phyloP scores from a whole-genome alignment of 495 filamentous ascomycete genomes.

The Letharia columbiana region DNA sequence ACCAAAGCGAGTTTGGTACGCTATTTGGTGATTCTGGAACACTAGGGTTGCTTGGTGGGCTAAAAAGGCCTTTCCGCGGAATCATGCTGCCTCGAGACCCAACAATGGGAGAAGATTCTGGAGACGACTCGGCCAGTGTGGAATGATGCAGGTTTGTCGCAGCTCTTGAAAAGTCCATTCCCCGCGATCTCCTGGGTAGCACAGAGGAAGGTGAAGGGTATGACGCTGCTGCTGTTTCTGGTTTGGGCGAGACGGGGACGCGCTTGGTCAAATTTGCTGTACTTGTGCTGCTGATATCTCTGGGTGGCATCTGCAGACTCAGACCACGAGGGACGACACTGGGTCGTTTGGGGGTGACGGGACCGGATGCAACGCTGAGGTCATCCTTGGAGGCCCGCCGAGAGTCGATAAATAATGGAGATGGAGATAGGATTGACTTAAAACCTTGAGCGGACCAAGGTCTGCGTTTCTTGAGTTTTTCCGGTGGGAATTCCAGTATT shows the following conservation, averaged over 20 bases:
- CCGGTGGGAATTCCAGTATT: constrained; percentile 10
- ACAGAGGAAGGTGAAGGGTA: constrained; percentile 80
- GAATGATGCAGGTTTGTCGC: constrained; percentile 96
- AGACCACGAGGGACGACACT: constrained; percentile 52
- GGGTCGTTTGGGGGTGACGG: constrained; percentile 57
- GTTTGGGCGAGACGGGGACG: constrained; percentile 73
- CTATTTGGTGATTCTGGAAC: constrained; percentile 40
- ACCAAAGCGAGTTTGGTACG: constrained; percentile 36
- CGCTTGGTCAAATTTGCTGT: constrained; percentile 52
- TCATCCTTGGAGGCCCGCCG: constrained; percentile 72
- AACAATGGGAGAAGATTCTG: constrained; percentile 88
- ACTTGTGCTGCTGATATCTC: constrained; percentile 40
- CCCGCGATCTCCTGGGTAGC: constrained; percentile 75
- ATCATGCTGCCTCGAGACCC: constrained; percentile 70
- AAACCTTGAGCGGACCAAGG: constrained; percentile 45
- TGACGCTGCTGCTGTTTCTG: constrained; percentile 69
- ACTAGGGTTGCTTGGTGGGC: constrained; percentile 29
- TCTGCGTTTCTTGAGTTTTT: constrained; percentile 32
- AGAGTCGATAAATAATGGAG: constrained; percentile 54
- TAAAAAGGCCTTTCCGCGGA: constrained; percentile 47
- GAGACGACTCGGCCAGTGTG: constrained; percentile 81
- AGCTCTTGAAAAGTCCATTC: constrained; percentile 84
- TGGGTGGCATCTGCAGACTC: constrained; percentile 65
- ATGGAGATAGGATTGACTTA: constrained; percentile 51
- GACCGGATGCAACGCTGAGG: constrained; percentile 50